Conservation (phyloP, 768 basidiomycete genomes). For the Tricholoma saponaceum region DNA sequence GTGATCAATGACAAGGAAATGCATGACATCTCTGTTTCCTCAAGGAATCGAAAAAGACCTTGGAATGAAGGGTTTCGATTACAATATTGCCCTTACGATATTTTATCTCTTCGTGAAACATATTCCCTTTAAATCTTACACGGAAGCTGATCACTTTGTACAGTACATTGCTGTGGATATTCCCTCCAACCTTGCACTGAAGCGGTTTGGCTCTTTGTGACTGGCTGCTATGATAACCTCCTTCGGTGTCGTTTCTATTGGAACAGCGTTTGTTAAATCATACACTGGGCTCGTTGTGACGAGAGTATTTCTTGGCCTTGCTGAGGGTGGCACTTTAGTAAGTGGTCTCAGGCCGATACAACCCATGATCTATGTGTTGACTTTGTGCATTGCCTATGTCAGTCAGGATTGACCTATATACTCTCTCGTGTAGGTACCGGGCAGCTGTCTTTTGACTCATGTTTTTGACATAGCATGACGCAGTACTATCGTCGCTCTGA, state of each 20-base stretch:
- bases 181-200: slow-evolving; percentile 20
- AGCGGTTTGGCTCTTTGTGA: slow-evolving; percentile 18
- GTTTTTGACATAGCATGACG: neutral
- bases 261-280: slow-evolving; percentile 19
- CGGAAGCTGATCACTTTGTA: neutral
- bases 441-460: neutral
- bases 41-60: slow-evolving; percentile 29
- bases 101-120: slow-evolving; percentile 26
- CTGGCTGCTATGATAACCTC: slow-evolving; percentile 16
- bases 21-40: neutral
- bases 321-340: slow-evolving; percentile 23
- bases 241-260: slow-evolving; percentile 18
- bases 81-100: slow-evolving; percentile 31
- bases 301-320: slow-evolving; percentile 21
- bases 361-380: neutral
- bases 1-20: neutral
- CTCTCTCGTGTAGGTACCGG: slow-evolving; percentile 14
- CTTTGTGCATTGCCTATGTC: no score
- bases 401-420: slow-evolving; percentile 19
- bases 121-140: neutral
- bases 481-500: slow-evolving; percentile 32
- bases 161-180: slow-evolving; percentile 19
- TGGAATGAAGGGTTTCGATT: slow-evolving; percentile 30
- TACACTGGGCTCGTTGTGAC: slow-evolving; percentile 19
- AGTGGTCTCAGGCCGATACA: no score